These are phyloP conservation scores for Rhododendron ovatum DNA, from an alignment of 148 eudicot species.

Conservation along the genomic window DNA sequence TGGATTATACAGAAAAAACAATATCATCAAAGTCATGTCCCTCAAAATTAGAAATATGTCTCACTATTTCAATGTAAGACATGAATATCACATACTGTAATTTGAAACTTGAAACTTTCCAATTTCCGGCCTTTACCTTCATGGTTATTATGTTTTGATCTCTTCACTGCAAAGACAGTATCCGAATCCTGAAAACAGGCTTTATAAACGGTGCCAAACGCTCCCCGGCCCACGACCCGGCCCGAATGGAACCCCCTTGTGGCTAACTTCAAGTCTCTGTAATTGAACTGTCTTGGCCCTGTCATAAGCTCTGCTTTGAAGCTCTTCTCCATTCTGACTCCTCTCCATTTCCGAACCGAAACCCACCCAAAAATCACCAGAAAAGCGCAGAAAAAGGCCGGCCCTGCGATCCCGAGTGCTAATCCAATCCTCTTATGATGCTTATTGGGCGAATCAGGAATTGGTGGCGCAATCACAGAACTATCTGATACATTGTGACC, in stretches of 20 bases:
- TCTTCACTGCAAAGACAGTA: constrained; percentile 61
- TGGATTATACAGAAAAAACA: background rate
- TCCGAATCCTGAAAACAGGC: constrained; percentile 43
- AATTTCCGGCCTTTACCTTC: constrained; percentile 26
- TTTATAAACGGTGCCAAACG: constrained; percentile 81
- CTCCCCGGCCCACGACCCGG: constrained; percentile 66
- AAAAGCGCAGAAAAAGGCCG: constrained; percentile 43
- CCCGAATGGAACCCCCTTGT: constrained; percentile 62
- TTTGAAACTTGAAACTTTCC: background rate
- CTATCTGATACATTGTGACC: constrained; percentile 72
- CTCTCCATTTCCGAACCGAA: constrained; percentile 46
- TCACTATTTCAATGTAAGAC: background rate
- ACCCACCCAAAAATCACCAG: constrained; percentile 49
- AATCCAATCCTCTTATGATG: constrained; percentile 44
- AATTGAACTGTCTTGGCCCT: constrained; percentile 65
- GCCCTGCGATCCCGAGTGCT: constrained; percentile 53
- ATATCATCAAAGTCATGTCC: background rate
- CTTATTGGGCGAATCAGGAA: constrained; percentile 22
- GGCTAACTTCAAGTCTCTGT: constrained; percentile 59
- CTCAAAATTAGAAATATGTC: background rate
- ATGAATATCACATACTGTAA: background rate
- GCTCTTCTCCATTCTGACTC: constrained; percentile 35
- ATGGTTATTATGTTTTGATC: constrained; percentile 52
- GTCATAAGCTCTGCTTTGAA: constrained; percentile 49
- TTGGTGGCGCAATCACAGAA: constrained; percentile 41